Conservation (phyloP, 164 flowering plant species). For the Aristolochia contorta region DNA sequence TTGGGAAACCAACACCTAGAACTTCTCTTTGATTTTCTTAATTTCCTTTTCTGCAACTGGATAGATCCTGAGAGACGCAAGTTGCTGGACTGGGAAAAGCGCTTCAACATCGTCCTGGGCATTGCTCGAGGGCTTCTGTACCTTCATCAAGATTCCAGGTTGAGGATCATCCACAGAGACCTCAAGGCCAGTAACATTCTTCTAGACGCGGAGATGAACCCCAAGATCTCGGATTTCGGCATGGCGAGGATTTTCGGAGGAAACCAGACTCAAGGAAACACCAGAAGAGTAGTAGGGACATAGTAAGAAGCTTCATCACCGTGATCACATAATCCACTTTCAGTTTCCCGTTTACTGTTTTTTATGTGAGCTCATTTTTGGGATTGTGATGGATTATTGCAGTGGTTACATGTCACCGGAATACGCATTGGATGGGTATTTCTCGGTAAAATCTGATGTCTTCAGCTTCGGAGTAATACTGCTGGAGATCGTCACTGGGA, state of each 20-base stretch:
- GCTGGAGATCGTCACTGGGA: constrained; percentile 2
- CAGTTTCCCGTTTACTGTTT: not conserved
- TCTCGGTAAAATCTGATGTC: constrained; percentile 7
- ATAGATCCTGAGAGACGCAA: constrained; percentile 5
- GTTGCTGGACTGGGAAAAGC: constrained; percentile 16
- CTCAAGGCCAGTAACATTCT: constrained; percentile 44
- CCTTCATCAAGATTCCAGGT: constrained; percentile 27
- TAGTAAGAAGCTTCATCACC: constrained; percentile 16
- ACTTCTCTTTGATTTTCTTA: too few species aligned
- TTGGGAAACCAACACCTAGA: too few species aligned
- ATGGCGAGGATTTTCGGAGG: constrained; percentile 40
- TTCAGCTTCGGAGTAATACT: constrained; percentile 3
- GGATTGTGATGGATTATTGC: not conserved
- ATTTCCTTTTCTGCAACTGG: too few species aligned
- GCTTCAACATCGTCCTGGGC: constrained; percentile 24
- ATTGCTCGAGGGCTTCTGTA: constrained; percentile 46
- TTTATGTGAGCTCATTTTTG: not conserved
- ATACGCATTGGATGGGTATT: constrained; percentile 1
- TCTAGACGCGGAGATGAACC: constrained; percentile 33
- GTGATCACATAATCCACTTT: not conserved
- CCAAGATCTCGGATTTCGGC: constrained; percentile 53
- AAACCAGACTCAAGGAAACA: constrained; percentile 15
- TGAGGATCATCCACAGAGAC: constrained; percentile 2
- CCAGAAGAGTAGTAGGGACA: constrained; percentile 23
- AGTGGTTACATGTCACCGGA: constrained; percentile 11